phyloP scores from a whole-genome alignment of 768 basidiomycete genomes.

The Rhodocollybia butyracea region DNA sequence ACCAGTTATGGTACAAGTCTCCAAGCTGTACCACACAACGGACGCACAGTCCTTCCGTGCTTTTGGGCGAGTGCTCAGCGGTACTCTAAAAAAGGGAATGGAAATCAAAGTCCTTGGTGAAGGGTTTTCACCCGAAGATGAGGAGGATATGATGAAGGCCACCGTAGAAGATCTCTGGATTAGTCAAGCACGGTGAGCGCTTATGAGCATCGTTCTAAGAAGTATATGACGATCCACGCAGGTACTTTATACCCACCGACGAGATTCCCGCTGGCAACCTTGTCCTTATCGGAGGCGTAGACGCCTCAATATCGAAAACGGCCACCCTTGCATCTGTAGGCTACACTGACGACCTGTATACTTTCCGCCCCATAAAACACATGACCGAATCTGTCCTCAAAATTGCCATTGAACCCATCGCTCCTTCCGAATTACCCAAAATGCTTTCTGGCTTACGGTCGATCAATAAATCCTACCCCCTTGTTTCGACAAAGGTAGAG shows the following conservation, averaged over 20 bases:
- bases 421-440: constrained; percentile 96
- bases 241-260: constrained; percentile 88
- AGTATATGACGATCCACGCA: constrained; percentile 24
- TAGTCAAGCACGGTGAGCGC: constrained; percentile 76
- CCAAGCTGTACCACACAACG: constrained; percentile 94
- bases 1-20: constrained; percentile 88
- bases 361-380: constrained; percentile 95
- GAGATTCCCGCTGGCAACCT: constrained; percentile 91
- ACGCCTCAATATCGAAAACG: constrained; percentile 92
- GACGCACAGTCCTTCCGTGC: constrained; percentile 97
- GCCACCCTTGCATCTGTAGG: constrained; percentile 79
- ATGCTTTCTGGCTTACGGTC: constrained; percentile 97
- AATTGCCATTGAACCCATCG: constrained; percentile 96
- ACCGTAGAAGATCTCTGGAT: constrained; percentile 88
- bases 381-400: constrained; percentile 97
- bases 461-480: constrained; percentile 96
- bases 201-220: not conserved
- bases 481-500: constrained; percentile 93
- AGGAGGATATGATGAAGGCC: constrained; percentile 93
- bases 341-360: constrained; percentile 75
- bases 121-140: constrained; percentile 97
- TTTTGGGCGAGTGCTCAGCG: constrained; percentile 91
- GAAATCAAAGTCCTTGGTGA: constrained; percentile 96
- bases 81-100: constrained; percentile 81
- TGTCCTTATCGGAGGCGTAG: constrained; percentile 89